Conservation (phyloP, 768 basidiomycete species). For the Russula dissimulans region DNA sequence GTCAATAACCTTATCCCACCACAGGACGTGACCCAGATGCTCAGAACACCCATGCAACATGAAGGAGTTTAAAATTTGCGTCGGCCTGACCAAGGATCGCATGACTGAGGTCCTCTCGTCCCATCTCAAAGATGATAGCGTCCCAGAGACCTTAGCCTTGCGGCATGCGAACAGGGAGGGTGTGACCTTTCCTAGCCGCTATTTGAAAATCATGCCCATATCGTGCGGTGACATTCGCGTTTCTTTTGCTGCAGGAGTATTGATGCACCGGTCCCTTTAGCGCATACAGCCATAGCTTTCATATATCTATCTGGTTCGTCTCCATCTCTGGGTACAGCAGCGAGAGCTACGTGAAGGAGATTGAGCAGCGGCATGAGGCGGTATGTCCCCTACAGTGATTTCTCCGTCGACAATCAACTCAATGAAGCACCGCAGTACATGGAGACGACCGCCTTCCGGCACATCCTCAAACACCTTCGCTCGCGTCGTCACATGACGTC, state of each 20-base stretch:
- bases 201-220: slow-evolving; percentile 65
- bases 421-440: slow-evolving; percentile 39
- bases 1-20: background rate
- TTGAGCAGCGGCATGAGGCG: slow-evolving; percentile 49
- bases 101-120: slow-evolving; percentile 60
- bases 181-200: slow-evolving; percentile 53
- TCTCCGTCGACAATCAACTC: background rate
- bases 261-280: slow-evolving; percentile 28
- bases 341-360: slow-evolving; percentile 44
- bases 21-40: slow-evolving; percentile 7
- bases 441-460: slow-evolving; percentile 55
- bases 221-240: slow-evolving; percentile 40
- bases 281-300: slow-evolving; percentile 63
- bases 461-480: slow-evolving; percentile 68
- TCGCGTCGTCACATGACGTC: slow-evolving; percentile 64
- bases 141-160: slow-evolving; percentile 56
- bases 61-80: slow-evolving; percentile 71
- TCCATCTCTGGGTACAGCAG: slow-evolving; percentile 52
- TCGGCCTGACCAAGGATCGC: slow-evolving; percentile 53
- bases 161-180: slow-evolving; percentile 47
- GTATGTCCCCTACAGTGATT: slow-evolving; percentile 31
- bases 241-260: background rate
- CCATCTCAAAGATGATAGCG: slow-evolving; percentile 54
- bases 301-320: slow-evolving; percentile 74
- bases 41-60: slow-evolving; percentile 80